Base-by-base conservation (phyloP, 441 rosid species). In the Croton laevigatus region DNA sequence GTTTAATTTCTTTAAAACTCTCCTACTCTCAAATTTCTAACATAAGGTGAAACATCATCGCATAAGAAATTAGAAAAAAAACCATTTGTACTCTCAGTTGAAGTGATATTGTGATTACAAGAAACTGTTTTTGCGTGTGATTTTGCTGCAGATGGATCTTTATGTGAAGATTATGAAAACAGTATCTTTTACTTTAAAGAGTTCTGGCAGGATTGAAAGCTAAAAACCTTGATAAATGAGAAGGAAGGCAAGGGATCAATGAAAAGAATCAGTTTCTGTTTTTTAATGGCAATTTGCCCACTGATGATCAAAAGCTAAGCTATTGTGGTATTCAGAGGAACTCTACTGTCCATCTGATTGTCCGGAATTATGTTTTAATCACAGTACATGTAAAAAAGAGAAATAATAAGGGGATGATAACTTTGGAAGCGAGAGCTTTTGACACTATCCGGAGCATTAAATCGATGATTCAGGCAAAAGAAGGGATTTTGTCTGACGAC, bases 81-180 rank as follows among this genome's bases (percentile, higher is more conserved):
- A n/a, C n/a, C n/a, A n/a, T n/a, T n/a, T n/a, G n/a, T n/a, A n/a
- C n/a, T n/a, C n/a, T n/a, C n/a, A n/a, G n/a, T n/a, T n/a, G n/a
- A n/a, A n/a, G n/a, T n/a, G n/a, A n/a, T n/a, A n/a, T n/a, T n/a
- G n/a, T n/a, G n/a, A n/a, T n/a, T n/a, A n/a, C n/a, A n/a, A n/a
- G n/a, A n/a, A n/a, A n/a, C n/a, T n/a, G n/a, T n/a, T n/a, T n/a
- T n/a, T n/a, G n/a, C n/a, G n/a, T n/a, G n/a, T n/a, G n/a, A n/a
- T n/a, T 57, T 54, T 54, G 51, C 36, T 40, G 59, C 74, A 83
- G 86, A 77, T 67, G 58, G 70, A 66, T 27, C 19, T 79, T 32
- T 73, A 74, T 60, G 68, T 83, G 68, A 75, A 71, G 13, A 32
- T 79, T 67, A 59, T 42, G 68, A 78, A 81, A 74, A 80, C 78